Conservation (phyloP, 1,284 basidiomycete genomes). For the Microbotryum lychnidis-dioicae region DNA sequence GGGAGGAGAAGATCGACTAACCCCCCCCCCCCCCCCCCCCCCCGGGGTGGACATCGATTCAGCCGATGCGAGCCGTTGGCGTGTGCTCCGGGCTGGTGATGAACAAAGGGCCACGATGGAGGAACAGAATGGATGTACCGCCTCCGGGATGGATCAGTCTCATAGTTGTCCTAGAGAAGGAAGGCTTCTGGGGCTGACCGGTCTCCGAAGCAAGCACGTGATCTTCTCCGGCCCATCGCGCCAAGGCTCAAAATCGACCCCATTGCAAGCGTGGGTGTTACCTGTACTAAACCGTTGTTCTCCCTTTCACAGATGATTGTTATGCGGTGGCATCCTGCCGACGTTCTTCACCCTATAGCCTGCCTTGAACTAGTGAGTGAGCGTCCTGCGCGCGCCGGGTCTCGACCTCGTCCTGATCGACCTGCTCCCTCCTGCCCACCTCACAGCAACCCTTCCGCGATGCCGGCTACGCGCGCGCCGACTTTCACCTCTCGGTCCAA, state of each 20-base stretch:
- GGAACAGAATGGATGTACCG: too few species aligned
- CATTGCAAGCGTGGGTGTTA: neutral
- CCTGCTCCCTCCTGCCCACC: neutral
- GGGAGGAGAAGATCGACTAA: too few species aligned
- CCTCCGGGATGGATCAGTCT: too few species aligned
- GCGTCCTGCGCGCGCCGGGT: neutral
- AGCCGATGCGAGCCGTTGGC: too few species aligned
- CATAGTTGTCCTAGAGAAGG: too few species aligned
- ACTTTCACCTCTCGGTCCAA: slow-evolving; percentile 68
- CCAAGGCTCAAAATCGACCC: neutral
- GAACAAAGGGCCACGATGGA: too few species aligned
- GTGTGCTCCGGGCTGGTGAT: too few species aligned
- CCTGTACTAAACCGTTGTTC: neutral
- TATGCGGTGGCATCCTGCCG: slow-evolving; percentile 81
- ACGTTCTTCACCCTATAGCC: slow-evolving; percentile 85
- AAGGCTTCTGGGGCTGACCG: too few species aligned
- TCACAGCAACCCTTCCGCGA: slow-evolving; percentile 69
- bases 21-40: too few species aligned
- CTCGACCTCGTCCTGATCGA: neutral
- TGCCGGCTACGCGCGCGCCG: slow-evolving; percentile 83
- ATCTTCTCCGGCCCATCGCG: too few species aligned
- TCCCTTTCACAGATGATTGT: slow-evolving; percentile 69
- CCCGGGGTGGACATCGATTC: too few species aligned
- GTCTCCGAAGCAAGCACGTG: too few species aligned
- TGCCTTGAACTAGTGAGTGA: slow-evolving; percentile 43